Evolutionary conservation across 2,329 filamentous ascomycete genomes (phyloP).

Genomic region (Rhinocladiella mackenziei): DNA sequence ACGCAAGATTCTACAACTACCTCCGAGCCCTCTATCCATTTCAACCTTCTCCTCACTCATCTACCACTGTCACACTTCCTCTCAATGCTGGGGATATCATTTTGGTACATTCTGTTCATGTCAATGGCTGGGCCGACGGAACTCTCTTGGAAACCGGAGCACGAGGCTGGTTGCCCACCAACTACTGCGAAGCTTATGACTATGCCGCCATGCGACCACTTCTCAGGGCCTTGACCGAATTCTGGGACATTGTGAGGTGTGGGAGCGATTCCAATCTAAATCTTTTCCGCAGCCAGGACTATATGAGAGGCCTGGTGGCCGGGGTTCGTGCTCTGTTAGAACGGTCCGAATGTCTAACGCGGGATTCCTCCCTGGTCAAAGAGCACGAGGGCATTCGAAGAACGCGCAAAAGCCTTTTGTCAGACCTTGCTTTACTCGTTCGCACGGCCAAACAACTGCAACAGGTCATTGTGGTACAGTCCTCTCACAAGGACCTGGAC

Average conservation of each 20-base stretch:
- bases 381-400: conserved; percentile 71
- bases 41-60: conserved; percentile 72
- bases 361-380: conserved; percentile 72
- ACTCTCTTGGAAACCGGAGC: conserved; percentile 81
- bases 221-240: conserved; percentile 78
- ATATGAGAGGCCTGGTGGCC: conserved; percentile 89
- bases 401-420: conserved; percentile 79
- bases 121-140: conserved; percentile 97
- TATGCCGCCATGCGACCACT: conserved; percentile 80
- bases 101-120: conserved; percentile 91
- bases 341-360: conserved; percentile 78
- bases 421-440: conserved; percentile 83
- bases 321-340: conserved; percentile 88
- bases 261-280: conserved; percentile 70
- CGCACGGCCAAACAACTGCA: conserved; percentile 84
- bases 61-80: conserved; percentile 81
- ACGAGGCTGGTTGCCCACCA: conserved; percentile 93
- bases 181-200: conserved; percentile 95
- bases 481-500: conserved; percentile 55
- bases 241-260: conserved; percentile 85
- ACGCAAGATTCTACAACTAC: conserved; percentile 85
- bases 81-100: conserved; percentile 89
- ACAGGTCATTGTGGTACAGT: conserved; percentile 57
- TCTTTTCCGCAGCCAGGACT: conserved; percentile 85
- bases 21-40: conserved; percentile 92